Conservation (phyloP, 169 alveolate species). For the Plasmodium gaboni region DNA sequence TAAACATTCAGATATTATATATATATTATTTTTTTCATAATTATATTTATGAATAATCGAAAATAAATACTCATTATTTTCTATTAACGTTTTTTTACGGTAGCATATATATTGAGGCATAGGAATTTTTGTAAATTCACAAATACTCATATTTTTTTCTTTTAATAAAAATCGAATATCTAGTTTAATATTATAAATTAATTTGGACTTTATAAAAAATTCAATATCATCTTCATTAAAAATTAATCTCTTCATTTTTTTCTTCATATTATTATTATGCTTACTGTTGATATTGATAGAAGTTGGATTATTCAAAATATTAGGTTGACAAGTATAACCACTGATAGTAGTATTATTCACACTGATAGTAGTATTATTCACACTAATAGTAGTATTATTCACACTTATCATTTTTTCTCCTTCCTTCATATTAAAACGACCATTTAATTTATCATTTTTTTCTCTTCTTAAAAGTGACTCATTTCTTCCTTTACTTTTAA, state of each 20-base stretch:
- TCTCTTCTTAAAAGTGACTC: too few relatives aligned
- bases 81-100: conserved; percentile 81
- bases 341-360: too few relatives aligned
- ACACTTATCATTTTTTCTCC: too few relatives aligned
- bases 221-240: conserved; percentile 72
- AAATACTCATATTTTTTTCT: conserved; percentile 86
- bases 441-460: too few relatives aligned
- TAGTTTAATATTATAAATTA: conserved; percentile 46
- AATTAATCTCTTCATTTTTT: conserved; percentile 7
- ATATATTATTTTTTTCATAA: conserved; percentile 78
- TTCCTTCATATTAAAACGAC: too few relatives aligned
- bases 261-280: not conserved
- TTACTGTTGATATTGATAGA: not conserved
- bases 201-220: conserved; percentile 37
- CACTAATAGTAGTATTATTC: too few relatives aligned
- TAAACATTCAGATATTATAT: conserved; percentile 76
- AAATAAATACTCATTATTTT: conserved; percentile 80
- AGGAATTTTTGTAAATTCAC: conserved; percentile 84
- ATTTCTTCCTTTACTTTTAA: too few relatives aligned
- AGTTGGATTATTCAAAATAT: not conserved
- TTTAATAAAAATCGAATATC: conserved; percentile 81
- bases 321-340: too few relatives aligned
- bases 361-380: too few relatives aligned
- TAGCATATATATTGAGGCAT: conserved; percentile 88
- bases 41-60: conserved; percentile 78